These are phyloP conservation scores for Taphrina flavorubra DNA, from an alignment of 1,139 yeast species.

Conservation along the genomic window DNA sequence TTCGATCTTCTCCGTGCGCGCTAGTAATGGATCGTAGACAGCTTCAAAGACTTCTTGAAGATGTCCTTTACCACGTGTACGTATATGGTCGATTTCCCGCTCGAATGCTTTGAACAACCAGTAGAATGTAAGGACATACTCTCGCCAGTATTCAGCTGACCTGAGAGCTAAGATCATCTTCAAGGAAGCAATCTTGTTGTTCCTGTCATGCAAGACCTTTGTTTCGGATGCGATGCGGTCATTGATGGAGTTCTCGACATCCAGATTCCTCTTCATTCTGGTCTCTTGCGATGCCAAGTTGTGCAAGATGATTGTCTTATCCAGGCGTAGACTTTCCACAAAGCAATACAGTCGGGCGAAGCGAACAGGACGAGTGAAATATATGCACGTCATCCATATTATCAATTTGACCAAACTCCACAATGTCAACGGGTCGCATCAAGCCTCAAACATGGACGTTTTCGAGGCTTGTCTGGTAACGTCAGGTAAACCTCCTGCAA, in stretches of 20 bases:
- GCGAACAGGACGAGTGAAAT: too few relatives aligned
- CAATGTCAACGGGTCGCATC: neutral
- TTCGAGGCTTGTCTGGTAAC: too few relatives aligned
- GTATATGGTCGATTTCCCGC: conserved; percentile 49
- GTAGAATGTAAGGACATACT: conserved; percentile 71
- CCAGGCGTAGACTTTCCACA: too few relatives aligned
- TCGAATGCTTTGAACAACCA: conserved; percentile 77
- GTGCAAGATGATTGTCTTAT: too few relatives aligned
- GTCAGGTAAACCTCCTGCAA: neutral
- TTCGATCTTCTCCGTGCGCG: conserved; percentile 64
- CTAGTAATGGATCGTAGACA: conserved; percentile 63
- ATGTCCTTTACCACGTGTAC: conserved; percentile 51
- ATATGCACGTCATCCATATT: too few relatives aligned
- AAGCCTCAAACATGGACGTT: neutral
- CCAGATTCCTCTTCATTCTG: neutral
- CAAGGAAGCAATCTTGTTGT: conserved; percentile 70
- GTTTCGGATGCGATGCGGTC: conserved; percentile 58
- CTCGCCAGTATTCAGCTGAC: conserved; percentile 77
- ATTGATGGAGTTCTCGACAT: conserved; percentile 28
- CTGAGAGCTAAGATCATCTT: conserved; percentile 76
- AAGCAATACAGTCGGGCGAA: too few relatives aligned
- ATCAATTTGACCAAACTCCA: neutral
- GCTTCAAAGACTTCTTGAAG: conserved; percentile 61
- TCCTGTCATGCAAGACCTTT: conserved; percentile 61
- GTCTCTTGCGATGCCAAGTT: neutral